Base-by-base conservation (phyloP, 768 basidiomycete genomes). In the Hericium coralloides region DNA sequence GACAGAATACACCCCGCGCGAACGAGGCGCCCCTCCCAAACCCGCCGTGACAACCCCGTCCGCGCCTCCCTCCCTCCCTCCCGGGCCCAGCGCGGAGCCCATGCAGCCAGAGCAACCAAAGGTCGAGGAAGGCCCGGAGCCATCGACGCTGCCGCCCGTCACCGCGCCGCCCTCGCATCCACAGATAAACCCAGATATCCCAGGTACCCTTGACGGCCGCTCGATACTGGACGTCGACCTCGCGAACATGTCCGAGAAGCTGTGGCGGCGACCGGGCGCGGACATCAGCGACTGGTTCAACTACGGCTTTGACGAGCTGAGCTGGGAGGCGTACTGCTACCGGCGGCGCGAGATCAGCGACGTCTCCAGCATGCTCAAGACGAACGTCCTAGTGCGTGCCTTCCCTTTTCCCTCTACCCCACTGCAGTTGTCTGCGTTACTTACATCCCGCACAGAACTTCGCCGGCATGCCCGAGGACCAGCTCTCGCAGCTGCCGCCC, bases 231-330 rank as follows among this genome's bases (percentile, higher is more conserved):
- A 97, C 55, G 79, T 93, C 25, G 95, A 97, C 67, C 64, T 95
- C 51, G 78, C 69, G 48, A 81, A 82, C 25, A 76, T 88, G 75
- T 72, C 79, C 9, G 89, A 92, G 59, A 95, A 95, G 66, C 85
- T 86, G 4, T 99, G 97, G 97, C 76, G 97, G 59, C 73, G 85
- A 58, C 89, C 94, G 8, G 97, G 97, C 37, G 85, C 90, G 4
- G 93, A 97, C 74, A 77, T 97, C 59, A 88, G 89, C 63, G 95
- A 98, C 73, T 99, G 94, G 89, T 99, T 99, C 73, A 98, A 99
- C 71, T 98, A 97, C 64, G 97, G 97, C 0, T 98, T 98, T 66
- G 97, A 99, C 70, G 97, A 99, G 72, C 79, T 91, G 15, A 89
- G 89, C 37, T 99, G 94, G 93, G 90, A 92, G 66, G 86, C 85